phyloP scores from a whole-genome alignment of 176 grass and related monocot genomes.

The Coix lacrymajobi region DNA sequence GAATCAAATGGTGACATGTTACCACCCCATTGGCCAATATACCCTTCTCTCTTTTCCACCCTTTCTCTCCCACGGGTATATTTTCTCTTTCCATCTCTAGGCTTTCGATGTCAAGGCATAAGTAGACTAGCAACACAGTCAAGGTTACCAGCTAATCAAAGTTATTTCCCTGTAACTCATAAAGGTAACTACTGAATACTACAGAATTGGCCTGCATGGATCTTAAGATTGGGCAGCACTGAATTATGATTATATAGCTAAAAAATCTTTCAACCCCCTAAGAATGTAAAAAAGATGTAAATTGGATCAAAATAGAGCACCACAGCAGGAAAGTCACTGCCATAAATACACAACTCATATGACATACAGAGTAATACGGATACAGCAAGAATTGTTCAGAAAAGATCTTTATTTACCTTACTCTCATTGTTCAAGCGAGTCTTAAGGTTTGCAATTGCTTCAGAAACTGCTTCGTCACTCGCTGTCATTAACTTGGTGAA shows the following conservation, averaged over 20 bases:
- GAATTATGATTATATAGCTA: not conserved
- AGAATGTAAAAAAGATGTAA: not conserved
- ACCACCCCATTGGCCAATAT: not conserved
- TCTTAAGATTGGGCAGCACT: not conserved
- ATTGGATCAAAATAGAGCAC: not conserved
- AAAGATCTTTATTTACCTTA: constrained; percentile 60
- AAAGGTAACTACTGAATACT: not conserved
- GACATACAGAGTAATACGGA: no score
- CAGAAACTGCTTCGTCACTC: constrained; percentile 51
- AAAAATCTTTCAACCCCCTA: not conserved
- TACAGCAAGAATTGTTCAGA: not conserved
- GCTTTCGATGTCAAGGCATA: no score
- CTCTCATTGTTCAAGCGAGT: constrained; percentile 49
- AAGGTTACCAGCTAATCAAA: not conserved
- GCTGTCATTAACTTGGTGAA: constrained; percentile 76
- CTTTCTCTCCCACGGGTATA: not conserved
- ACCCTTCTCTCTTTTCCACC: not conserved
- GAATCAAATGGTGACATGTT: not conserved
- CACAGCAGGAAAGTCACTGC: not conserved
- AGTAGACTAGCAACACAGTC: not conserved
- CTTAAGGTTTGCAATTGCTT: constrained; percentile 59
- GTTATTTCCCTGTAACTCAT: not conserved
- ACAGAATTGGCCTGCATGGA: not conserved
- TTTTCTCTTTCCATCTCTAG: not conserved
- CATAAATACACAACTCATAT: not conserved